A percentile compares a stretch with the other conserved stretches of the same genome.
Conservation (phyloP, 768 basidiomycete genomes). For the Lactarius tabidus region DNA sequence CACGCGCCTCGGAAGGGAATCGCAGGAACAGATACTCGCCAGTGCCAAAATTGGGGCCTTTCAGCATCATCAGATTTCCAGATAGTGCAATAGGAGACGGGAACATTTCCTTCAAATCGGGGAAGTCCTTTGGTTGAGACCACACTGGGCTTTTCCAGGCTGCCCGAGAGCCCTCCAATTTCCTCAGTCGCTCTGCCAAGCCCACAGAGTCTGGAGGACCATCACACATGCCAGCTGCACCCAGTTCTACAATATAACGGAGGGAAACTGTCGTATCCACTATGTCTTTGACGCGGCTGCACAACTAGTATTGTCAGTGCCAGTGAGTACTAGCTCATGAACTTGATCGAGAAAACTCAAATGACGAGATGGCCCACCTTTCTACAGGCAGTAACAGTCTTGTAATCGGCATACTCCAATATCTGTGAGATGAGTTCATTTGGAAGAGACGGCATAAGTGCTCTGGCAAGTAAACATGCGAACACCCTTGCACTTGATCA, state of each 20-base stretch:
- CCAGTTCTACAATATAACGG: constrained; percentile 3
- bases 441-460: neutral
- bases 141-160: constrained; percentile 1
- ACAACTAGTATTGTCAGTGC: neutral
- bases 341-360: neutral
- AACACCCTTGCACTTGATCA: neutral
- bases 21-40: neutral
- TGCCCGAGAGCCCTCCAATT: neutral
- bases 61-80: constrained; percentile 5
- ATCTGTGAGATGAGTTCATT: neutral
- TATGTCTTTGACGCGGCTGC: constrained; percentile 1
- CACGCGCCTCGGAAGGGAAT: constrained; percentile 8
- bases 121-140: neutral
- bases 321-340: neutral
- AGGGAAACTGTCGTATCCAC: constrained; percentile 4
- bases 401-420: constrained; percentile 4
- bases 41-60: neutral
- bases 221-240: constrained; percentile 9
- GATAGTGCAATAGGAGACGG: neutral
- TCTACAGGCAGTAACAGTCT: constrained; percentile 8
- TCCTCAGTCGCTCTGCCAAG: neutral
- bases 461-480: too few species aligned
- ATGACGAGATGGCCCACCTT: neutral
- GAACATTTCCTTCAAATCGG: neutral
- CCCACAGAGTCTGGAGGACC: neutral